phyloP scores from a whole-genome alignment of 2,329 filamentous ascomycete species.

The Alternaria sp. region DNA sequence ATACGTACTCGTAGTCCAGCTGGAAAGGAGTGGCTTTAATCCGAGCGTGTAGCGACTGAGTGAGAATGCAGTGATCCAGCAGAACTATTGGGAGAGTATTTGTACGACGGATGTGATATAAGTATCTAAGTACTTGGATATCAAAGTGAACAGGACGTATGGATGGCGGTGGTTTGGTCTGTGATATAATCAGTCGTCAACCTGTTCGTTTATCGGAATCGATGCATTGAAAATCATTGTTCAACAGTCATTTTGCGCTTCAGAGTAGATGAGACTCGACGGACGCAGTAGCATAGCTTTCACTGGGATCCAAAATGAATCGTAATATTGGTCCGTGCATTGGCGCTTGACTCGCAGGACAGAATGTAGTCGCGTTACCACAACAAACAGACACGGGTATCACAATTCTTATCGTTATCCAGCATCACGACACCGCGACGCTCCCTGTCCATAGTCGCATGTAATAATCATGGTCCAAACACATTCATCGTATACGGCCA shows the following conservation, averaged over 20 bases:
- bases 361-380: slow-evolving; percentile 23
- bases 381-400: slow-evolving; percentile 31
- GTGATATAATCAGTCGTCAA: neutral
- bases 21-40: neutral
- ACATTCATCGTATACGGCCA: slow-evolving; percentile 48
- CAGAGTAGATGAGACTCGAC: neutral
- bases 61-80: neutral
- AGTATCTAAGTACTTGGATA: too few relatives aligned
- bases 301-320: neutral
- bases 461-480: slow-evolving; percentile 42
- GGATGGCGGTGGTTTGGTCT: neutral
- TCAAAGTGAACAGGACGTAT: neutral
- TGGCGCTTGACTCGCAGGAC: slow-evolving; percentile 11
- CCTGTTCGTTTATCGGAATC: neutral
- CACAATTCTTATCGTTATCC: slow-evolving; percentile 32
- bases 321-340: neutral
- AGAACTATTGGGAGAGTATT: neutral
- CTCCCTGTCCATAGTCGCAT: slow-evolving; percentile 10
- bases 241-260: neutral
- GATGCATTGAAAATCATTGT: neutral
- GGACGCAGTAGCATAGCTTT: neutral
- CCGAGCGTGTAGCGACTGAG: neutral
- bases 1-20: neutral
- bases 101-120: neutral
- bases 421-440: neutral